phyloP scores from a whole-genome alignment of 768 basidiomycete species.

The Collybiopsis confluens region DNA sequence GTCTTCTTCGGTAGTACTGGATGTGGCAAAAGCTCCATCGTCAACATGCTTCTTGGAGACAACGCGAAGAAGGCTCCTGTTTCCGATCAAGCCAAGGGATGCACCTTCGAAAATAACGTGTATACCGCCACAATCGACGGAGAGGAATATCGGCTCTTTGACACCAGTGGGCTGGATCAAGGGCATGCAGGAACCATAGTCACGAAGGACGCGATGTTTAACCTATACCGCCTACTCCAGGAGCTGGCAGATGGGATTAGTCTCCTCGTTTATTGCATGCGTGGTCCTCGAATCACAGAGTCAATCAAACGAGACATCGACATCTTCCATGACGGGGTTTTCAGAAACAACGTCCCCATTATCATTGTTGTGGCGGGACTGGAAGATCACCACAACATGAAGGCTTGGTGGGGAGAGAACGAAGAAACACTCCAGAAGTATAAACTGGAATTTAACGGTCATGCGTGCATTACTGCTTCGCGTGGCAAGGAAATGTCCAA shows the following conservation, averaged over 20 bases:
- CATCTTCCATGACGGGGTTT: constrained; percentile 32
- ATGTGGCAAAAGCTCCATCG: constrained; percentile 32
- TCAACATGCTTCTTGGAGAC: constrained; percentile 33
- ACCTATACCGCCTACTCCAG: constrained; percentile 28
- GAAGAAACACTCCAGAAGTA: constrained; percentile 17
- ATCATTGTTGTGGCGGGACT: constrained; percentile 34
- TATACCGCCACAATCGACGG: constrained; percentile 20
- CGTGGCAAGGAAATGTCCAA: background rate
- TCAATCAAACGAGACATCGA: constrained; percentile 32
- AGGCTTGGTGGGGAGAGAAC: constrained; percentile 26
- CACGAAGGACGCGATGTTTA: constrained; percentile 23
- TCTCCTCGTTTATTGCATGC: constrained; percentile 37
- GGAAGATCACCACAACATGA: constrained; percentile 29
- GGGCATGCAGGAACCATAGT: constrained; percentile 21
- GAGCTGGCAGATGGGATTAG: constrained; percentile 24
- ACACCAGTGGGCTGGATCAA: constrained; percentile 29
- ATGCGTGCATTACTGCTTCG: constrained; percentile 29
- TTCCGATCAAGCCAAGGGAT: constrained; percentile 28
- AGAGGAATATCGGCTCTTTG: constrained; percentile 21
- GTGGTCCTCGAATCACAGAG: constrained; percentile 32
- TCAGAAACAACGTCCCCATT: constrained; percentile 31
- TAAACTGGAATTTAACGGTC: constrained; percentile 23
- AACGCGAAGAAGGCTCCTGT: constrained; percentile 21
- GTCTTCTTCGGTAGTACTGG: background rate
- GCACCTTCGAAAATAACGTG: constrained; percentile 27